Evolutionary conservation across 148 eudicot species (phyloP), one percentile per base, ranked within the genome.

Genomic region (Polygonum maritimum): DNA sequence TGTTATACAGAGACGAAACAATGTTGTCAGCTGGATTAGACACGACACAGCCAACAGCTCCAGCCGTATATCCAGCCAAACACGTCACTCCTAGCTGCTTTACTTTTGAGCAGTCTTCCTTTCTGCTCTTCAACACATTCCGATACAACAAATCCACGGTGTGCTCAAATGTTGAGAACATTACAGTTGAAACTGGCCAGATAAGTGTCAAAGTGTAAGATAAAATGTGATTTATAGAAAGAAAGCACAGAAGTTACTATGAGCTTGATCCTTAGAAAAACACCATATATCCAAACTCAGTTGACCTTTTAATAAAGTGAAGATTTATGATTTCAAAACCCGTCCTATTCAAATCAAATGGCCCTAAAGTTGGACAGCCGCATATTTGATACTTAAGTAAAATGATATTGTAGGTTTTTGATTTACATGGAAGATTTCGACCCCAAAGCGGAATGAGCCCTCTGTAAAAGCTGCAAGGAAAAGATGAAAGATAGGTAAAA

Each of bases 11-110:
- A 62, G 81, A 80, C n/a, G 89, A 86, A 15, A 87, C 89, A 60
- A 89, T 79, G 78, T 89, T 89, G 78, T 87, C 93, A 73, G 91
- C 93, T 71, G 91, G 93, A 80, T 89, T 89, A 26, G 91, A 89
- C 18, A 87, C 89, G 65, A 89, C 38, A 75, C 88, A 84, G 60
- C 89, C 89, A 67, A 87, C 78, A 48, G 89, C 84, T 60, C 93
- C 93, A 14, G 89, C 93, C 5, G 84, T 81, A 70, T 87, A 87
- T 69, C 93, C 91, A 22, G 88, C 87, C 71, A 87, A 79, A 74
- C 91, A 84, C 74, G 86, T 87, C 62, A 87, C 82, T 48, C 82
- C 80, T 36, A 89, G 91, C 76, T 89, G 91, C 77, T 74, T 71
- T n/a, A 62, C n/a, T 77, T 83, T 87, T 70, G 87, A 85, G 82